These are phyloP conservation scores for Camillea tinctor DNA, from an alignment of 2,329 filamentous ascomycete species.

Conservation along the genomic window DNA sequence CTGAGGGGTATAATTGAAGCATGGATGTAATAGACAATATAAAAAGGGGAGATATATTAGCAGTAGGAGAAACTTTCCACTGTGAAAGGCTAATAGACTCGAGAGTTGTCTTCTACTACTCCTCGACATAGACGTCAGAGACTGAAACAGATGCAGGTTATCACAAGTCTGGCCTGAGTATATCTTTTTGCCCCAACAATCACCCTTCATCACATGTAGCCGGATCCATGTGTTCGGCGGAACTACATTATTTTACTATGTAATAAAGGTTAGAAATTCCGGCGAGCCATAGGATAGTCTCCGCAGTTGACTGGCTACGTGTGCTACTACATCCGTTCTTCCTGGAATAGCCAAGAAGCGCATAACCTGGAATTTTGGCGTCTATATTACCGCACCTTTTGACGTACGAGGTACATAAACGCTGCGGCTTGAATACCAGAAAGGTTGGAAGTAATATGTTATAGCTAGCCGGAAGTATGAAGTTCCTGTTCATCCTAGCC, in stretches of 20 bases:
- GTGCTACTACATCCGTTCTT: conserved; percentile 14
- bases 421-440: conserved; percentile 18
- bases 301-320: conserved; percentile 11
- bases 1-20: background rate
- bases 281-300: conserved; percentile 19
- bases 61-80: conserved; percentile 7
- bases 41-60: conserved; percentile 10
- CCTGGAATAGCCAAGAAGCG: conserved; percentile 23
- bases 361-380: conserved; percentile 14
- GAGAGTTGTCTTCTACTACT: conserved; percentile 17
- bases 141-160: conserved; percentile 19
- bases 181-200: conserved; percentile 8
- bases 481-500: conserved; percentile 22
- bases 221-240: conserved; percentile 10
- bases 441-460: conserved; percentile 15
- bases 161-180: conserved; percentile 6
- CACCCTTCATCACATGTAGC: conserved; percentile 11
- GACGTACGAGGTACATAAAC: conserved; percentile 4
- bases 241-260: conserved; percentile 23
- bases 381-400: conserved; percentile 4
- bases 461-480: conserved; percentile 21
- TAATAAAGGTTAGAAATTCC: conserved; percentile 17
- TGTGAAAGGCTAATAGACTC: conserved; percentile 15
- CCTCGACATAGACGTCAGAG: conserved; percentile 19
- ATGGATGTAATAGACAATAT: background rate